A percentile compares a stretch with the other conserved stretches of the same genome.
Evolutionary conservation across 75 land plant species (phyloP).

Genomic region (Cryptomeria japonica): DNA sequence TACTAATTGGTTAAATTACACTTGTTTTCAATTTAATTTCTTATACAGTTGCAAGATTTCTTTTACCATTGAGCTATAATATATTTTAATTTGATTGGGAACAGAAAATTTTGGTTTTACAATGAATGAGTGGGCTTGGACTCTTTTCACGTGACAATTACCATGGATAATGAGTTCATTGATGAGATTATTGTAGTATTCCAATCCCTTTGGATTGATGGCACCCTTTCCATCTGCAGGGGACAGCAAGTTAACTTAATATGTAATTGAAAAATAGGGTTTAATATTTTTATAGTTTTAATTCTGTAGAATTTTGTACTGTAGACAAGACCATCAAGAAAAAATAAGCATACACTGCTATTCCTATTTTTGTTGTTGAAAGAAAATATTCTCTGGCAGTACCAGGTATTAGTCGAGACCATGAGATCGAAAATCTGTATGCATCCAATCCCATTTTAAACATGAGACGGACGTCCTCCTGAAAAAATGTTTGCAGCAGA

Average conservation of each 20-base stretch:
- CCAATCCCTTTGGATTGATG: constrained; percentile 26
- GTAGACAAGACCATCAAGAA: background rate
- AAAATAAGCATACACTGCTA: background rate
- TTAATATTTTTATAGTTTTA: background rate
- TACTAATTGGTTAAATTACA: no score
- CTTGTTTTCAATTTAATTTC: no score
- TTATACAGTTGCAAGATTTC: background rate
- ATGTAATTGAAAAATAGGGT: background rate
- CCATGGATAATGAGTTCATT: constrained; percentile 28
- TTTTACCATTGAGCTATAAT: no score
- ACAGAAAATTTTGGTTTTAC: background rate
- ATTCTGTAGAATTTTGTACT: background rate
- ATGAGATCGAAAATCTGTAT: constrained; percentile 50
- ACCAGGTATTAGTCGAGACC: constrained; percentile 48
- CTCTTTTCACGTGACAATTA: background rate
- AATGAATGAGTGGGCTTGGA: background rate
- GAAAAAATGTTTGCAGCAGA: background rate
- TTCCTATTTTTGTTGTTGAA: no score
- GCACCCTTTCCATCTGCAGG: constrained; percentile 2
- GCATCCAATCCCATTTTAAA: constrained; percentile 35
- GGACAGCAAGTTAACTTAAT: background rate
- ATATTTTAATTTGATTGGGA: background rate
- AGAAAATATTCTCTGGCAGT: background rate
- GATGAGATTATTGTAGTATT: constrained; percentile 43
- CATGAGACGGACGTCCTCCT: constrained; percentile 44